Percentiles rank a stretch among this genome's conserved stretches.
These are phyloP conservation scores for Chlamydomonas sphaeroides DNA, from an alignment of 139 green algal genomes.

Conservation along the genomic window DNA sequence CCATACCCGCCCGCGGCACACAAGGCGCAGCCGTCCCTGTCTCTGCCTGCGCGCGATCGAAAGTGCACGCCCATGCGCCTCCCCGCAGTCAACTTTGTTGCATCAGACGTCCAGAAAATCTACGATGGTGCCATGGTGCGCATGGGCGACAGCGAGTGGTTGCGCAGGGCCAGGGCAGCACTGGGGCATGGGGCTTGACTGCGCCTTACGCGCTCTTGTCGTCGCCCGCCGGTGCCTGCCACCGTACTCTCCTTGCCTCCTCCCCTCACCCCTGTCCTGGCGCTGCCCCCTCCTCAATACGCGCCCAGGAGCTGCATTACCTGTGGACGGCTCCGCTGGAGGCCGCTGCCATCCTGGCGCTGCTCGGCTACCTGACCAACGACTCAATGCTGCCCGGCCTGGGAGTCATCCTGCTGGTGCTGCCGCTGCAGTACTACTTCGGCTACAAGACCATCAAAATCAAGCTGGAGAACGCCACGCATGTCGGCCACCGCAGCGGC, in stretches of 20 bases:
- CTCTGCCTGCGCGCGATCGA: too few relatives aligned
- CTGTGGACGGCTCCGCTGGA: slow-evolving; percentile 72
- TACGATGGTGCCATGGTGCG: slow-evolving; percentile 38
- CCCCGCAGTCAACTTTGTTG: slow-evolving; percentile 48
- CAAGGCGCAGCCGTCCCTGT: too few relatives aligned
- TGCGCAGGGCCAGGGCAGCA: too few relatives aligned
- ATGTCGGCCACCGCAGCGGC: slow-evolving; percentile 46
- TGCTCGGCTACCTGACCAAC: slow-evolving; percentile 62
- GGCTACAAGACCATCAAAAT: slow-evolving; percentile 69
- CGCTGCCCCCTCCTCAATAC: too few relatives aligned
- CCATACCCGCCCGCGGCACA: too few relatives aligned
- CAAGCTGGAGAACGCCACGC: slow-evolving; percentile 62
- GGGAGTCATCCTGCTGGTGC: slow-evolving; percentile 41
- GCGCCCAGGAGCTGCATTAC: slow-evolving; percentile 80
- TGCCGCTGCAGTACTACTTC: slow-evolving; percentile 69
- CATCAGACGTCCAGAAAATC: slow-evolving; percentile 59
- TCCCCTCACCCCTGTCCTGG: too few relatives aligned
- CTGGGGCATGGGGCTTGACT: too few relatives aligned
- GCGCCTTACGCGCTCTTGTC: too few relatives aligned
- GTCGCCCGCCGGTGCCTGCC: too few relatives aligned
- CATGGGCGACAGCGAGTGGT: too few relatives aligned
- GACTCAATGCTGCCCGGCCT: slow-evolving; percentile 39
- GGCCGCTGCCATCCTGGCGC: slow-evolving; percentile 66
- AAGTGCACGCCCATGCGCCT: too few relatives aligned
- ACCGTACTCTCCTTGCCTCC: too few relatives aligned